Conservation (phyloP, 306 rosid species). For the Quercus dentata region DNA sequence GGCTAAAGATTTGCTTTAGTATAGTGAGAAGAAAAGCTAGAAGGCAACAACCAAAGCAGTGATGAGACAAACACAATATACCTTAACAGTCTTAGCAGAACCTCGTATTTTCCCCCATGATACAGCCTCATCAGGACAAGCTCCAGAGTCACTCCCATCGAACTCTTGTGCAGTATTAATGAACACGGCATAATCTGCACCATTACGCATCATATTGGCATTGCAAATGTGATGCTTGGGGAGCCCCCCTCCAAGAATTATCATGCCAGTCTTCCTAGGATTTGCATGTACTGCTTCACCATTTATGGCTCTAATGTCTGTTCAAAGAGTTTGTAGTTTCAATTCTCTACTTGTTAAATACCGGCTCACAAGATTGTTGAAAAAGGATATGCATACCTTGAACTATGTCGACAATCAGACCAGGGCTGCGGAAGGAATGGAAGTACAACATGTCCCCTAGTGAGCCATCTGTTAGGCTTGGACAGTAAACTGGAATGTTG, state of each 20-base stretch:
- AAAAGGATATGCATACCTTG: conserved; percentile 47
- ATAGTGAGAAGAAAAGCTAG: neutral
- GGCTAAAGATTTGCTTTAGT: neutral
- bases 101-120: conserved; percentile 92
- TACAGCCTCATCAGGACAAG: conserved; percentile 90
- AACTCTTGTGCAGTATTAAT: conserved; percentile 92
- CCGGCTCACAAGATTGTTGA: conserved; percentile 4
- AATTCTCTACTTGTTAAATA: neutral
- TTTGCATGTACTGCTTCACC: conserved; percentile 88
- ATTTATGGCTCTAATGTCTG: conserved; percentile 89
- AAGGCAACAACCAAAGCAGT: neutral
- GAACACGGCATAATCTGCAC: conserved; percentile 89
- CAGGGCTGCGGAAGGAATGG: conserved; percentile 81
- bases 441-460: conserved; percentile 95
- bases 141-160: conserved; percentile 97
- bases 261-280: conserved; percentile 92
- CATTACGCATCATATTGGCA: conserved; percentile 99
- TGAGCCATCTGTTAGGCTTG: conserved; percentile 94
- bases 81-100: conserved; percentile 92
- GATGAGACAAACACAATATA: conserved; percentile 13
- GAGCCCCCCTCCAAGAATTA: conserved; percentile 88
- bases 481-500: conserved; percentile 86
- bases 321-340: conserved; percentile 24
- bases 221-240: conserved; percentile 99
- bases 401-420: conserved; percentile 70